A percentile compares a stretch with the other conserved stretches of the same genome.
Evolutionary conservation across 352 stramenopile species (phyloP).

Genomic region (Pythium sukuiense): DNA sequence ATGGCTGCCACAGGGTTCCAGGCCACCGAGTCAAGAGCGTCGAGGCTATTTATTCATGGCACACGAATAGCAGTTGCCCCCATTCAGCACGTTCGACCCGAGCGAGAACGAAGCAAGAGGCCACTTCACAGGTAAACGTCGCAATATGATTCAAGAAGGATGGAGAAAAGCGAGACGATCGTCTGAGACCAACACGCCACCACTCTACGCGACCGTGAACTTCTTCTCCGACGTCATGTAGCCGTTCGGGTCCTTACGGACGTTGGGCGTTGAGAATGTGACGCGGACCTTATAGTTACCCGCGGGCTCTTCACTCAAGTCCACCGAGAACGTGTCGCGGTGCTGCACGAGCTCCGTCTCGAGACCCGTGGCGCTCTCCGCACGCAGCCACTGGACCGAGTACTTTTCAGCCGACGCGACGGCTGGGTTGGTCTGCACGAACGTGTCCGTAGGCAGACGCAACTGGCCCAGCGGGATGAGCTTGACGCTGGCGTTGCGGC

Average conservation of each 20-base stretch:
- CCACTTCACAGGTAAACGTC: neutral
- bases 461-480: constrained; percentile 37
- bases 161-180: no score
- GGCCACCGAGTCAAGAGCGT: neutral
- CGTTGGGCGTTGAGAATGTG: constrained; percentile 31
- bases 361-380: neutral
- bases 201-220: constrained; percentile 22
- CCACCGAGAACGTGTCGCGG: constrained; percentile 20
- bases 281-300: constrained; percentile 26
- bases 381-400: constrained; percentile 29
- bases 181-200: neutral
- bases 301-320: constrained; percentile 13
- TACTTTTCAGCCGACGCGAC: constrained; percentile 33
- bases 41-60: neutral
- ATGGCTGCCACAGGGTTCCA: neutral
- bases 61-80: neutral
- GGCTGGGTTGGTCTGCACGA: constrained; percentile 26
- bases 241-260: constrained; percentile 32
- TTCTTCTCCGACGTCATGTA: constrained; percentile 29
- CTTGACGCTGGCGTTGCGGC: constrained; percentile 24
- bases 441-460: constrained; percentile 28
- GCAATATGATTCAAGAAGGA: neutral
- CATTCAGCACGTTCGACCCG: no score
- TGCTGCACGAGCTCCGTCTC: constrained; percentile 20
- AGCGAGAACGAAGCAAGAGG: neutral